A percentile compares a stretch with the other conserved stretches of the same genome.
These are phyloP conservation scores for Aspergillus sp. DNA, from an alignment of 2,329 filamentous ascomycete species.

Conservation along the genomic window DNA sequence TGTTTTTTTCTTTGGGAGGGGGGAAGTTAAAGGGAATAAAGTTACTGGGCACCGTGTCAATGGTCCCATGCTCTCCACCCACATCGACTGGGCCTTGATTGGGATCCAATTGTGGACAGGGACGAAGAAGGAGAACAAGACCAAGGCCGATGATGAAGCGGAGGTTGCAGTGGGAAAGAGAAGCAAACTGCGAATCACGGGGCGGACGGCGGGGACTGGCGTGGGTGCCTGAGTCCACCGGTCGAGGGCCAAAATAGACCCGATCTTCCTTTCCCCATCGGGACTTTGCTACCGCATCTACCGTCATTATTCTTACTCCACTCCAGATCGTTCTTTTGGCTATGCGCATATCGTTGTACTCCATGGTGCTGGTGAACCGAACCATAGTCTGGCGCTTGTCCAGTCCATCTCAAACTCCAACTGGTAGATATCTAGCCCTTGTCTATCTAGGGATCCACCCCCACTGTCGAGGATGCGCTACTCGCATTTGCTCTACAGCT, in stretches of 20 bases:
- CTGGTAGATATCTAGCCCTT: background rate
- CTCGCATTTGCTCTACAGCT: background rate
- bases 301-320: background rate
- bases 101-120: background rate
- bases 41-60: constrained; percentile 6
- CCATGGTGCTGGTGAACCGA: background rate
- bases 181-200: background rate
- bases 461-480: background rate
- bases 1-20: background rate
- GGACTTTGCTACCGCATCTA: background rate
- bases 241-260: background rate
- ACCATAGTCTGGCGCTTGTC: background rate
- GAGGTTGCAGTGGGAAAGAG: background rate
- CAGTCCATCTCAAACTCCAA: background rate
- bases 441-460: background rate
- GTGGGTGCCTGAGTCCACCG: constrained; percentile 5
- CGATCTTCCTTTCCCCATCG: background rate
- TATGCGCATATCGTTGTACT: too few species aligned
- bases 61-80: constrained; percentile 1
- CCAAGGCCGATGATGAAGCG: background rate
- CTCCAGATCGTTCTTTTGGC: background rate
- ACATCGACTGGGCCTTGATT: background rate
- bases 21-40: constrained; percentile 1
- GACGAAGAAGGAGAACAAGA: background rate
- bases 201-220: background rate